Percentiles rank a stretch among this genome's conserved stretches.
These are phyloP conservation scores for Aspergillus flavus DNA, from an alignment of 2,329 filamentous ascomycete species.

Conservation along the genomic window DNA sequence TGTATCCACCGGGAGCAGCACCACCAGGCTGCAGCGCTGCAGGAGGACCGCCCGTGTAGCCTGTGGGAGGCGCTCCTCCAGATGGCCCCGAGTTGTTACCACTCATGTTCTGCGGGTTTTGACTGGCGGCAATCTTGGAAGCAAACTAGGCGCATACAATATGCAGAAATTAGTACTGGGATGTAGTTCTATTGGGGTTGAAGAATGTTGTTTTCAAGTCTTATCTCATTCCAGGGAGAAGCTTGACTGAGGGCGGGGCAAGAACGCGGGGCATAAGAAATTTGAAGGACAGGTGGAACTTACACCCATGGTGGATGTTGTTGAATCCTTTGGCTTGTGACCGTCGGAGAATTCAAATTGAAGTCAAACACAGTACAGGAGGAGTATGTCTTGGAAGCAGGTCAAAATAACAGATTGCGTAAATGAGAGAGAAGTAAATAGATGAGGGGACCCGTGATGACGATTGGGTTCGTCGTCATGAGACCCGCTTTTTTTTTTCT, in stretches of 20 bases:
- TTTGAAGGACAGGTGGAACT: neutral
- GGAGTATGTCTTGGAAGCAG: neutral
- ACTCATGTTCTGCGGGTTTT: constrained; percentile 26
- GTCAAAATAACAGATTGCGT: neutral
- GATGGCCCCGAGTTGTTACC: constrained; percentile 31
- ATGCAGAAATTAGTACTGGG: constrained; percentile 16
- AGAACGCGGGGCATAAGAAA: neutral
- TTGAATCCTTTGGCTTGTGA: neutral
- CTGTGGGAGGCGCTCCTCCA: constrained; percentile 38
- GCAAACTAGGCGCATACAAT: constrained; percentile 35
- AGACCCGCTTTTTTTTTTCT: neutral
- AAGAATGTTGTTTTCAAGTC: neutral
- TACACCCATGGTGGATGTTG: constrained; percentile 10
- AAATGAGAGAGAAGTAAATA: neutral
- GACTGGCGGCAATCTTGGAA: constrained; percentile 43
- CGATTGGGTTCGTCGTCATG: constrained; percentile 6
- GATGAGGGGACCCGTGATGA: constrained; percentile 1
- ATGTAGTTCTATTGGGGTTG: neutral
- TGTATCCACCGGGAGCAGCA: constrained; percentile 45
- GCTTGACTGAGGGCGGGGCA: constrained; percentile 14
- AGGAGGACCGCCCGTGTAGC: constrained; percentile 43
- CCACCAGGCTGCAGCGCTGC: constrained; percentile 37
- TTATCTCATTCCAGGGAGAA: neutral
- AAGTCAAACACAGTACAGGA: neutral
- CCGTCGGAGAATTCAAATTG: neutral